These are phyloP conservation scores for Rubia peregrina DNA, from an alignment of 305 asterid genomes.

Conservation along the genomic window DNA sequence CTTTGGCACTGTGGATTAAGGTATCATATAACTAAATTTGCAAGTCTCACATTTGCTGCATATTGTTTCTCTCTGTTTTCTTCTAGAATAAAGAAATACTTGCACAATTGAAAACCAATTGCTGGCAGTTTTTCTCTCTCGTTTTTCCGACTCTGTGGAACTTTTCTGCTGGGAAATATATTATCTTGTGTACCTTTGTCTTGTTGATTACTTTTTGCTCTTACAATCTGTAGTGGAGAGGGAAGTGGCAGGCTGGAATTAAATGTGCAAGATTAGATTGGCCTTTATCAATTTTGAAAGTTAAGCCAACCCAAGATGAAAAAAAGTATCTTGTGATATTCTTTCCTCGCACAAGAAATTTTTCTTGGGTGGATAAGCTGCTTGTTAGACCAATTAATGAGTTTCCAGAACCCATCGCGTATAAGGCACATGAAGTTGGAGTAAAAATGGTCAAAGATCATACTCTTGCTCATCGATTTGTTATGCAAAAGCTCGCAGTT, in stretches of 20 bases:
- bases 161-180: constrained; percentile 7
- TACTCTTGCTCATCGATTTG: constrained; percentile 79
- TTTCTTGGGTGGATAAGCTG: constrained; percentile 95
- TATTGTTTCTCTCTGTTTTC: not conserved
- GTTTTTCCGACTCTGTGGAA: not conserved
- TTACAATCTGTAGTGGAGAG: constrained; percentile 75
- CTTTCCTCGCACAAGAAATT: constrained; percentile 93
- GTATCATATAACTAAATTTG: constrained; percentile 26
- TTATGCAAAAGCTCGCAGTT: constrained; percentile 92
- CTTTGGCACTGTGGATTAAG: constrained; percentile 97
- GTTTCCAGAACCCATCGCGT: constrained; percentile 78
- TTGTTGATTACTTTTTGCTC: constrained; percentile 22
- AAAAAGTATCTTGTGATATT: constrained; percentile 90
- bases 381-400: constrained; percentile 81
- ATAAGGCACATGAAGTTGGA: constrained; percentile 76
- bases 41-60: not conserved
- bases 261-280: constrained; percentile 90
- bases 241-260: constrained; percentile 98
- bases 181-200: constrained; percentile 5
- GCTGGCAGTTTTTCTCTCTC: not conserved
- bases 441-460: constrained; percentile 71
- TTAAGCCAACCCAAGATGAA: constrained; percentile 95
- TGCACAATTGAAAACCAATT: not conserved
- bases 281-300: constrained; percentile 86
- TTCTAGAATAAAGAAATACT: not conserved